Evolutionary conservation across 208 protist species (phyloP).

Genomic region (Leishmania aethiopica): DNA sequence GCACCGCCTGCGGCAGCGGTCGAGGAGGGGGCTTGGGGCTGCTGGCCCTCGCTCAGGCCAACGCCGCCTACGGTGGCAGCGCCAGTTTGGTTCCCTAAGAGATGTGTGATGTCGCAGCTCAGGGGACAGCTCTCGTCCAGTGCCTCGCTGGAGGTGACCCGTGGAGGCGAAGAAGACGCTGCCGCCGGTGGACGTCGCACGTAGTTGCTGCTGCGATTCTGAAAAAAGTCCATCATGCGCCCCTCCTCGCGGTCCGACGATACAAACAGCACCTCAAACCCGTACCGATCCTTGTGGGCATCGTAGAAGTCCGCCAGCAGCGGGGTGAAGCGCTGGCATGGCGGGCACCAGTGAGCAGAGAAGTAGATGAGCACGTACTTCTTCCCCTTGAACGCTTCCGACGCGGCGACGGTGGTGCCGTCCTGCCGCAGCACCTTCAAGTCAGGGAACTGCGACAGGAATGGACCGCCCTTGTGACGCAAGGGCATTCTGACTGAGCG

Average conservation of each 20-base stretch:
- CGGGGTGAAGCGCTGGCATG: conserved; percentile 83
- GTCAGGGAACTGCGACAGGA: conserved; percentile 29
- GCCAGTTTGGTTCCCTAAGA: not conserved
- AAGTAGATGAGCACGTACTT: conserved; percentile 79
- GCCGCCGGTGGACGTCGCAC: conserved; percentile 20
- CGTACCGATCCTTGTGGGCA: conserved; percentile 28
- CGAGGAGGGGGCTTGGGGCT: too few species aligned
- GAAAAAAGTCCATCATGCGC: conserved; percentile 68
- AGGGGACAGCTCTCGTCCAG: not conserved
- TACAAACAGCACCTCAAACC: conserved; percentile 79
- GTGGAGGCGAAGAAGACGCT: not conserved
- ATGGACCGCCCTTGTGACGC: conserved; percentile 16
- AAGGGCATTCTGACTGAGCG: conserved; percentile 1
- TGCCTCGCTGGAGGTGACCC: not conserved
- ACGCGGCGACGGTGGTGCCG: conserved; percentile 28
- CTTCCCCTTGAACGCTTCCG: conserved; percentile 44
- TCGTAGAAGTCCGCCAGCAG: conserved; percentile 68
- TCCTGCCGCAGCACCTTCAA: conserved; percentile 47
- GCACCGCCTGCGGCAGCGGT: not conserved
- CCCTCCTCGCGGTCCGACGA: conserved; percentile 58
- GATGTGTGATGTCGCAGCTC: not conserved
- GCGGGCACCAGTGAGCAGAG: conserved; percentile 81
- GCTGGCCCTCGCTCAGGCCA: not conserved
- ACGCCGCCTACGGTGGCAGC: not conserved
- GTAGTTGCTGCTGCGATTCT: conserved; percentile 49